Conservation (phyloP, 164 flowering plant species). For the Malania oleifera region DNA sequence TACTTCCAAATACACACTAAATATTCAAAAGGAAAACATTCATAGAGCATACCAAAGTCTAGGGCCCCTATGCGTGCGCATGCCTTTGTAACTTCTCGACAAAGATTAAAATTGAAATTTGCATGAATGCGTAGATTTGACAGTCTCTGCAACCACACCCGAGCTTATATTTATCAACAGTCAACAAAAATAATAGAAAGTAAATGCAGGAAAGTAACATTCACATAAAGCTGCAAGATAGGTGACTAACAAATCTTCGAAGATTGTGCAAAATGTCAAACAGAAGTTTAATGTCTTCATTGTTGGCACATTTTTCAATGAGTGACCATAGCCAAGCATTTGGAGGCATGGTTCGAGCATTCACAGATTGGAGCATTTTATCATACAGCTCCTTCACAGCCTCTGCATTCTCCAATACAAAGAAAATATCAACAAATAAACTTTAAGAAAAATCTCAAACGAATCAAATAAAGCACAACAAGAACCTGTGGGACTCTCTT, state of each 20-base stretch:
- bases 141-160: constrained; percentile 59
- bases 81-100: constrained; percentile 73
- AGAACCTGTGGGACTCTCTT: constrained; percentile 36
- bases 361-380: constrained; percentile 56
- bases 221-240: neutral
- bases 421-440: neutral
- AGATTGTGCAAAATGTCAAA: constrained; percentile 62
- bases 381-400: constrained; percentile 61
- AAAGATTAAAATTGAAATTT: constrained; percentile 67
- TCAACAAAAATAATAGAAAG: neutral
- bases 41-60: constrained; percentile 61
- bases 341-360: constrained; percentile 63
- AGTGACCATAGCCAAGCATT: constrained; percentile 82
- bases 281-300: constrained; percentile 67
- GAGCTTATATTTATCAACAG: constrained; percentile 7
- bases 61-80: constrained; percentile 81
- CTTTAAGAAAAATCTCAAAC: constrained; percentile 1
- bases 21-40: constrained; percentile 3
- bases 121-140: constrained; percentile 81
- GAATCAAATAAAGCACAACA: constrained; percentile 1
- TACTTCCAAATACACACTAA: neutral
- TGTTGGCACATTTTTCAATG: constrained; percentile 53
- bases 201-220: neutral
- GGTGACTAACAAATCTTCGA: constrained; percentile 70
- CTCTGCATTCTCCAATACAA: constrained; percentile 35